Conservation (phyloP, 2,329 filamentous ascomycete species). For the Samsoniella hepiali region DNA sequence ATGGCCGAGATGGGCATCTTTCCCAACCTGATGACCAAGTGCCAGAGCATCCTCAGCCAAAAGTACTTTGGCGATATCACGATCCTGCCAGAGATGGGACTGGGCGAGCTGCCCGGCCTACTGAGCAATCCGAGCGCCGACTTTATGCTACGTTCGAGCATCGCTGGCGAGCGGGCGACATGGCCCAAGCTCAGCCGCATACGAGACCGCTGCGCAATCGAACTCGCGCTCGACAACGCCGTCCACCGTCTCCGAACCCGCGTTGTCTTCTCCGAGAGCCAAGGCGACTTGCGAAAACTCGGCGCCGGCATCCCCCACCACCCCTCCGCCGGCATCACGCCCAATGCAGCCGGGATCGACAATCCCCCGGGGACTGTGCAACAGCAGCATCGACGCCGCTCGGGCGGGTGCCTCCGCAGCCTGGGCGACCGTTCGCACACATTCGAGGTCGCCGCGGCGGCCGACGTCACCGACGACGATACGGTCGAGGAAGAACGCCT, state of each 20-base stretch:
- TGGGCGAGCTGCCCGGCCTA: constrained; percentile 70
- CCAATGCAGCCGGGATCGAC: constrained; percentile 24
- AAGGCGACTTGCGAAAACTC: constrained; percentile 55
- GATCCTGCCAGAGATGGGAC: constrained; percentile 76
- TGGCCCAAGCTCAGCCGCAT: constrained; percentile 89
- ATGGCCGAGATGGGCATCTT: constrained; percentile 78
- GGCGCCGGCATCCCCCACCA: constrained; percentile 27
- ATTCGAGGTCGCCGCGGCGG: constrained; percentile 27
- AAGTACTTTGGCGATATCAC: constrained; percentile 95
- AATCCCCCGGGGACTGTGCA: constrained; percentile 27
- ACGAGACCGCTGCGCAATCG: constrained; percentile 82
- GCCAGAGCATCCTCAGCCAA: constrained; percentile 78
- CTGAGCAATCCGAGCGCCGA: constrained; percentile 80
- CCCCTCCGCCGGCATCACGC: constrained; percentile 20
- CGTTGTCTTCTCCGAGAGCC: constrained; percentile 66
- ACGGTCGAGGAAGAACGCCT: constrained; percentile 43
- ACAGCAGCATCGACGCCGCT: constrained; percentile 45
- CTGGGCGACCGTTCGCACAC: constrained; percentile 35
- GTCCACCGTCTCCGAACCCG: constrained; percentile 66
- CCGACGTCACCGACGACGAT: constrained; percentile 41
- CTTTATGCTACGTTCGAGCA: constrained; percentile 78
- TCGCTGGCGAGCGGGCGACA: constrained; percentile 78
- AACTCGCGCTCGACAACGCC: constrained; percentile 75
- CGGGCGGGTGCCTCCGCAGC: constrained; percentile 47
- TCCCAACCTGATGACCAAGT: constrained; percentile 74